A percentile compares a stretch with the other conserved stretches of the same genome.
Conservation (phyloP, 2,329 filamentous ascomycete species). For the Ophiostoma ulmi region DNA sequence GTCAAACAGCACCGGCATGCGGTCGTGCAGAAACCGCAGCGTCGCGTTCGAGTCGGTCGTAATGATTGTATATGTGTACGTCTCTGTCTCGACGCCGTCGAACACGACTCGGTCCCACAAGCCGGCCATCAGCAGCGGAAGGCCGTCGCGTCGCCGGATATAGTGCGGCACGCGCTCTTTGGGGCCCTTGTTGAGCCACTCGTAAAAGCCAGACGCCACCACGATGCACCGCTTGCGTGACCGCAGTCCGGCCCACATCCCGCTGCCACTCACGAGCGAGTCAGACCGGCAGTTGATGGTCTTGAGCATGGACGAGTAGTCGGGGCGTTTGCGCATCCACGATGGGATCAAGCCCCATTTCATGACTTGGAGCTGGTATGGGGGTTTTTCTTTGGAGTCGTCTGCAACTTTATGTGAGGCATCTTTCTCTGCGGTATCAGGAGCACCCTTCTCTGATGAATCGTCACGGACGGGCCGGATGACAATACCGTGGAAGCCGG, state of each 20-base stretch:
- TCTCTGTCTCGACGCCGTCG: constrained; percentile 44
- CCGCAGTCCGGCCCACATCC: constrained; percentile 93
- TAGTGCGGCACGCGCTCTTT: constrained; percentile 84
- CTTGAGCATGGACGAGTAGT: constrained; percentile 71
- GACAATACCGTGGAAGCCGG: constrained; percentile 77
- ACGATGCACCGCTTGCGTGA: constrained; percentile 81
- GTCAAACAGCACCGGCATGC: constrained; percentile 92
- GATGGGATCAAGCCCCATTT: constrained; percentile 93
- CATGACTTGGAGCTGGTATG: constrained; percentile 74
- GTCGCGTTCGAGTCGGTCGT: constrained; percentile 82
- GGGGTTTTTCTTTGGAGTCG: constrained; percentile 42
- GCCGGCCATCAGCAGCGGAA: constrained; percentile 83
- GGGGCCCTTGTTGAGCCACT: constrained; percentile 77
- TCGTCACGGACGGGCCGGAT: constrained; percentile 50
- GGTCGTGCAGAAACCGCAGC: constrained; percentile 80
- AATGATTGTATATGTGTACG: constrained; percentile 89
- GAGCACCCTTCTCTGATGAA: too few species aligned
- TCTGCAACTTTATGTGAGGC: neutral
- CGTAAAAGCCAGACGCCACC: constrained; percentile 87
- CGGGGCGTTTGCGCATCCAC: constrained; percentile 81
- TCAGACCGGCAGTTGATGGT: constrained; percentile 96
- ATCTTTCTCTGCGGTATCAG: neutral
- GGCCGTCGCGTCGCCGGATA: constrained; percentile 73
- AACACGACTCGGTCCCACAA: constrained; percentile 67
- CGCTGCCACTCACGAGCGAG: constrained; percentile 66